Evolutionary conservation across 345 rosid genomes (phyloP).

Genomic region (Sapria himalayana): DNA sequence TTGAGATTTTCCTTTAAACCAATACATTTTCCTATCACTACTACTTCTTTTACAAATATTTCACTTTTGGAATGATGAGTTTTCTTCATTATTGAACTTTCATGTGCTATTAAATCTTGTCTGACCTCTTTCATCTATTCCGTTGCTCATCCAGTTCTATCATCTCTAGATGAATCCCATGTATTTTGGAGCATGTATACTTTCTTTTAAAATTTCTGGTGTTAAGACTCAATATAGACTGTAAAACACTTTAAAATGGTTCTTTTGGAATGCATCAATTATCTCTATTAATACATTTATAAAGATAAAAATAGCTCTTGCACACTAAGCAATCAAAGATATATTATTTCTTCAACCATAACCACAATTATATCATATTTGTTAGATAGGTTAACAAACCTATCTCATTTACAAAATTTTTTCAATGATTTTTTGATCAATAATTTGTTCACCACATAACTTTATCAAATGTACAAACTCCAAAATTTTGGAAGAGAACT

Average conservation of each 20-base stretch:
- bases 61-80: neutral
- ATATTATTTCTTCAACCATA: too few species aligned
- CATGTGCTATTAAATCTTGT: neutral
- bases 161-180: neutral
- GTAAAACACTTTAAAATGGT: neutral
- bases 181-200: neutral
- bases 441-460: neutral
- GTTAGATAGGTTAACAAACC: too few species aligned
- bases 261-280: neutral
- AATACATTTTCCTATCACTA: neutral
- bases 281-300: neutral
- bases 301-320: neutral
- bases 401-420: neutral
- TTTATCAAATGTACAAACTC: neutral
- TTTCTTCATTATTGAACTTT: neutral
- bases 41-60: neutral
- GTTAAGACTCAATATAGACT: neutral
- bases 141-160: neutral
- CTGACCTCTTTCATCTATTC: neutral
- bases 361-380: slow-evolving; percentile 1
- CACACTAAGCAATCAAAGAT: neutral
- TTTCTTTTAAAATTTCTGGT: neutral
- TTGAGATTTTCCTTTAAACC: neutral
- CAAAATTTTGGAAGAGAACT: neutral
- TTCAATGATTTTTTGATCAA: neutral